Base-by-base conservation (phyloP, 208 protist genomes). In the Naegleria gruberi region DNA sequence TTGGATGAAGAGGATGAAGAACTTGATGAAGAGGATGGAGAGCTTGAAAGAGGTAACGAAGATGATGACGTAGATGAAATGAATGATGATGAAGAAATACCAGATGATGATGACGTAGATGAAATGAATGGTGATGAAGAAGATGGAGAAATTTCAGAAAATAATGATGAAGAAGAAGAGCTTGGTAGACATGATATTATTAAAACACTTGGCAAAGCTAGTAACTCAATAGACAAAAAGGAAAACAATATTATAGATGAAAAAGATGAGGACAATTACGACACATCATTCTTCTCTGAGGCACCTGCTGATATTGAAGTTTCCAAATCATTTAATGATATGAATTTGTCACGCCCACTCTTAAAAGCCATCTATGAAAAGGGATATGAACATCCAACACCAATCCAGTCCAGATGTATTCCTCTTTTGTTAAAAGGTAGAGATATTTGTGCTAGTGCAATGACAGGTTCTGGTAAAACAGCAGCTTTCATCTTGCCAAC, bases 351-450 rank as follows among this genome's bases (percentile, higher is more conserved):
- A 3, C 10, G 57, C n/a, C 47, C 81, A 23, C 6, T 91, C 4
- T 51, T 73, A 19, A 87, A 89, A n/a, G 94, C 96, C 84, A 97
- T 98, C 91, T 91, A 92, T n/a, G 95, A 96, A 83, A 92, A 81
- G 34, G 51, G 73, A 17, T 90, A 51, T n/a, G 42, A 26, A n/a
- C 10, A 85, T n/a, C 90, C 90, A 65, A 82, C 90, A 40, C 90
- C 90, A 19, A 89, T 91, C 46, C 90, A 91, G 51, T 42, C 90
- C 6, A 19, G 12, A 73, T 46, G 84, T 23, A 89, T 88, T 73
- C 73, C 89, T 23, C 23, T 46, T 0, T 15, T 91, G 17, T 45
- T 91, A 10, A 55, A 91, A 34, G 90, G 90, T 26, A 88, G 41
- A 15, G 89, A 90, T 45, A 44, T 91, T 30, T 87, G 74, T 83